Percentiles rank a stretch among this genome's conserved stretches.
phyloP scores from a whole-genome alignment of 306 rosid species.

The Prinsepia uniflora region DNA sequence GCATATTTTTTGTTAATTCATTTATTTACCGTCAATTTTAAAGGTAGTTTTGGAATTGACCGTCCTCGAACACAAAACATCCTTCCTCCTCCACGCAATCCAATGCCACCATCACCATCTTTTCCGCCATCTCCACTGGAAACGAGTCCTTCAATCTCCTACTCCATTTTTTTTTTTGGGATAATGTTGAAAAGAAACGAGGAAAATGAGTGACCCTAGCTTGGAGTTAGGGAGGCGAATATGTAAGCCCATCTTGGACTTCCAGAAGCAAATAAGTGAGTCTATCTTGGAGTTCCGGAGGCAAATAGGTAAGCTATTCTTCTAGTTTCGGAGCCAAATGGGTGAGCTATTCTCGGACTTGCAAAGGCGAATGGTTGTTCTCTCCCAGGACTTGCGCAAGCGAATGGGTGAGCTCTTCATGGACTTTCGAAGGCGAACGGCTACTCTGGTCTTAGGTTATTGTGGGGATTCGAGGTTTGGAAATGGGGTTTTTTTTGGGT shows the following conservation, averaged over 20 bases:
- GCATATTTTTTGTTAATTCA: too few species aligned
- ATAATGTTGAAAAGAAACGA: too few species aligned
- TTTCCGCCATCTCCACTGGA: conserved; percentile 71
- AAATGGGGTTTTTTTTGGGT: conserved; percentile 53
- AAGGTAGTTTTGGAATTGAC: too few species aligned
- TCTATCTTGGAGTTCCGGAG: conserved; percentile 6
- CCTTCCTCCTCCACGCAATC: conserved; percentile 48
- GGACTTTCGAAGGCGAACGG: too few species aligned
- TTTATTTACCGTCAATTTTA: too few species aligned
- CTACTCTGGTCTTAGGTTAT: conserved; percentile 6
- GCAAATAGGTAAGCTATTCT: conserved; percentile 22
- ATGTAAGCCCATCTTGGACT: neutral
- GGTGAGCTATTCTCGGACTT: neutral
- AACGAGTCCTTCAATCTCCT: conserved; percentile 57
- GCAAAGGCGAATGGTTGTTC: neutral
- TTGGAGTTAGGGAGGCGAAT: neutral
- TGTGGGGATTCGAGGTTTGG: conserved; percentile 36
- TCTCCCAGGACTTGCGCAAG: conserved; percentile 5
- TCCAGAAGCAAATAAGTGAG: neutral
- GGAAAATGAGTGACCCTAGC: neutral
- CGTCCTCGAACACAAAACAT: too few species aligned
- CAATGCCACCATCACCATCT: conserved; percentile 58
- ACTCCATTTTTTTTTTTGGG: too few species aligned
- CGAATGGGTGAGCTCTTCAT: conserved; percentile 8
- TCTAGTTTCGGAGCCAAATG: conserved; percentile 5